These are phyloP conservation scores for Chalciporus chontae DNA, from an alignment of 768 basidiomycete species.

Conservation along the genomic window DNA sequence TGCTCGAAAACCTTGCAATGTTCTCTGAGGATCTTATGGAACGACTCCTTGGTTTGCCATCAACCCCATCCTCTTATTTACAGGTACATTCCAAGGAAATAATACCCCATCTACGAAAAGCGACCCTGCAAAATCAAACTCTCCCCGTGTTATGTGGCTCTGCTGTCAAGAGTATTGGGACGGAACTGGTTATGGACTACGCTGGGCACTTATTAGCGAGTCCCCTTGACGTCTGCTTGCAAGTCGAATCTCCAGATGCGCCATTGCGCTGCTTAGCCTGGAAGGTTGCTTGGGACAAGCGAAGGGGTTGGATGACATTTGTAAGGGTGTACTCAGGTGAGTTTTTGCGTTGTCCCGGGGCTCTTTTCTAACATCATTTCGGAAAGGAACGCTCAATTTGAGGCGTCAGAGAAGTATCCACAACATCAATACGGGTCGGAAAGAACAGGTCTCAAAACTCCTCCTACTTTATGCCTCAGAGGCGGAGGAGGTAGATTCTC, in stretches of 20 bases:
- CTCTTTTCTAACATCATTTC: constrained; percentile 3
- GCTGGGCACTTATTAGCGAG: constrained; percentile 76
- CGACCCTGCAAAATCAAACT: constrained; percentile 61
- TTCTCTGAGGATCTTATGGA: constrained; percentile 81
- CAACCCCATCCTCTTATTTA: constrained; percentile 62
- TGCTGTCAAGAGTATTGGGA: constrained; percentile 77
- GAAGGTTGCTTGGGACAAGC: constrained; percentile 87
- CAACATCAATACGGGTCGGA: constrained; percentile 65
- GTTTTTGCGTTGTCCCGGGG: constrained; percentile 9
- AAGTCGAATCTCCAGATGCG: constrained; percentile 40
- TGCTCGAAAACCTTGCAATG: constrained; percentile 80
- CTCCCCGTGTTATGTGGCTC: constrained; percentile 84
- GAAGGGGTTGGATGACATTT: constrained; percentile 89
- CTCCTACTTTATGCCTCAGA: constrained; percentile 77
- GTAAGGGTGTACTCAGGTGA: constrained; percentile 84
- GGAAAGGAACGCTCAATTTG: constrained; percentile 53
- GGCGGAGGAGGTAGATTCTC: constrained; percentile 69
- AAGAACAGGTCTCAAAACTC: constrained; percentile 72
- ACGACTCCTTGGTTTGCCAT: constrained; percentile 52
- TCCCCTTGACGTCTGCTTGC: constrained; percentile 61
- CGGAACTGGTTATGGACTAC: constrained; percentile 77
- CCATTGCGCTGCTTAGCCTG: constrained; percentile 71
- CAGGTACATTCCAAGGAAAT: constrained; percentile 50
- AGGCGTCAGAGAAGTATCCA: constrained; percentile 51
- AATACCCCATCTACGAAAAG: constrained; percentile 61